These are phyloP conservation scores for Kazachstania sp. DNA, from an alignment of 1,139 yeast genomes.

Conservation along the genomic window DNA sequence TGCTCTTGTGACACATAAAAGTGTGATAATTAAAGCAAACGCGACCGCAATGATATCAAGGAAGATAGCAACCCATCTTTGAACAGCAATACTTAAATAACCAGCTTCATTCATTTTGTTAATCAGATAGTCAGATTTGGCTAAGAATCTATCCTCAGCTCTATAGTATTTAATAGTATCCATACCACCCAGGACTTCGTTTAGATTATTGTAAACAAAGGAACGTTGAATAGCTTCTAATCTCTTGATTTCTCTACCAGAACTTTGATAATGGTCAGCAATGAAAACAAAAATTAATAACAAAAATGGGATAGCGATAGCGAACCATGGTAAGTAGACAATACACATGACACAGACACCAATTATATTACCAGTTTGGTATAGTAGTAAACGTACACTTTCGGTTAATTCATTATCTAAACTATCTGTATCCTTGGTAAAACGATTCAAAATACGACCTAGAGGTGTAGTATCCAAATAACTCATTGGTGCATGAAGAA, in stretches of 20 bases:
- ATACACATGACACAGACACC: slow-evolving; percentile 64
- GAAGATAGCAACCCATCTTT: slow-evolving; percentile 69
- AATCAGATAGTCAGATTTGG: slow-evolving; percentile 41
- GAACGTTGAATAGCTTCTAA: slow-evolving; percentile 73
- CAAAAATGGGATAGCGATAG: slow-evolving; percentile 58
- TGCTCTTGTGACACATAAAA: slow-evolving; percentile 58
- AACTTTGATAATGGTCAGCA: slow-evolving; percentile 59
- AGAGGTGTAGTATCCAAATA: slow-evolving; percentile 62
- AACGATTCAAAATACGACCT: slow-evolving; percentile 63
- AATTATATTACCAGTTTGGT: slow-evolving; percentile 45
- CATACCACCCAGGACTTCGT: slow-evolving; percentile 67
- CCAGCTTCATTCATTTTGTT: slow-evolving; percentile 68
- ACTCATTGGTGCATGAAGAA: slow-evolving; percentile 71
- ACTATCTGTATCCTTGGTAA: slow-evolving; percentile 77
- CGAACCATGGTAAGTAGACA: slow-evolving; percentile 68
- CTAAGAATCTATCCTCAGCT: slow-evolving; percentile 42
- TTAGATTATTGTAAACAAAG: slow-evolving; percentile 65
- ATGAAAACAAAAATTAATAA: slow-evolving; percentile 41
- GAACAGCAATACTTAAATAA: slow-evolving; percentile 56
- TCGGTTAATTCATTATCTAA: slow-evolving; percentile 68
- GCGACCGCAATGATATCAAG: slow-evolving; percentile 47
- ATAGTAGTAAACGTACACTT: slow-evolving; percentile 45
- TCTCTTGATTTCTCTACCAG: slow-evolving; percentile 79
- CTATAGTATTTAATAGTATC: slow-evolving; percentile 60
- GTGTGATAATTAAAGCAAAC: slow-evolving; percentile 40